Base-by-base conservation (phyloP, 768 basidiomycete species). In the Phanerochaete sordida region DNA sequence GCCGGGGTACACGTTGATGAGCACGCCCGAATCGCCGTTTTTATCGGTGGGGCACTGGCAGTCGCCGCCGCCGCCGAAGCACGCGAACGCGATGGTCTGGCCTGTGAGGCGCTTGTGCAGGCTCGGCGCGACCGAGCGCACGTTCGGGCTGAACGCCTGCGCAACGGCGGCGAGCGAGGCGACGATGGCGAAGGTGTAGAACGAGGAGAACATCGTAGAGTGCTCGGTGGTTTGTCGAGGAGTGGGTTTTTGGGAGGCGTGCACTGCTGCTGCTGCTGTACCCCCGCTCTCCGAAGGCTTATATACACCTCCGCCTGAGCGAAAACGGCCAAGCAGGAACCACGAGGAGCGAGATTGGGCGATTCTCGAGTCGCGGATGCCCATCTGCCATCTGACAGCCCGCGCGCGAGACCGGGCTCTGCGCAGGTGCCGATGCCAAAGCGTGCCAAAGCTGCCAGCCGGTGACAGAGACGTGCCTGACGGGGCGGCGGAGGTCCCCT, bases 1-100 rank as follows among this genome's bases (percentile, higher is more conserved):
- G 13, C 62, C 59, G 21, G 62, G 62, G 56, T 51, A 60, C 50
- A 64, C 53, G 59, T 64, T 64, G 57, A 64, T 64, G 13, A 64
- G 45, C 12, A 64, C 63, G 46, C 63, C 63, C 27, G 30, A 23
- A 49, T 64, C 63, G 19, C 52, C 57, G 53, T 57, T 58, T 45
- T 37, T 11, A 47, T 64, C 63, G 24, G 28, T 61, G 35, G 63
- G 63, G 48, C 63, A 64, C 15, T 60, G 56, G 53, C 63, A 64
- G 39, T 57, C 60, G 43, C 57, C 53, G 24, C 50, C 63, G 6
- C 57, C 60, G 30, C 60, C 57, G 47, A 49, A 58, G 47, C 57
- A 58, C 12, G 57, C 57, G 47, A 58, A 58, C 7, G 57, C 47
- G 30, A 58, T 21, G 31, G 13, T 49, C 47, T 58, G 57, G 2